These are phyloP conservation scores for Neopestalotiopsis rosae DNA, from an alignment of 2,329 filamentous ascomycete species.

Conservation along the genomic window DNA sequence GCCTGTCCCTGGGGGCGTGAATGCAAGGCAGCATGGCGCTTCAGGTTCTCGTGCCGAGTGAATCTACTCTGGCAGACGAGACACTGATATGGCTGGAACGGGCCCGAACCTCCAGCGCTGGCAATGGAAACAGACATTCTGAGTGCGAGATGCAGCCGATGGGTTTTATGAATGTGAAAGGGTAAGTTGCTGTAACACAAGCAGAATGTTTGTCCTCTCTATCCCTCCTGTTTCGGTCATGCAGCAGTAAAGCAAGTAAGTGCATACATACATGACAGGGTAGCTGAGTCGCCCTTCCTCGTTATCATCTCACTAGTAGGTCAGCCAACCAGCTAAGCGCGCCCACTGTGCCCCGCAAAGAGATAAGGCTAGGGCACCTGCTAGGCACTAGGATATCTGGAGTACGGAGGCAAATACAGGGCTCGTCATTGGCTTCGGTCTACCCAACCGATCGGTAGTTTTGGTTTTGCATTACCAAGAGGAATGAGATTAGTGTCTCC, in stretches of 20 bases:
- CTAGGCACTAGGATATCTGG: background rate
- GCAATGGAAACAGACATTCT: constrained; percentile 4
- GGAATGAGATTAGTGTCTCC: background rate
- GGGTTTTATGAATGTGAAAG: background rate
- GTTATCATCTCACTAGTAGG: constrained; percentile 1
- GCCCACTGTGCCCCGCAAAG: background rate
- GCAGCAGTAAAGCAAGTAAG: background rate
- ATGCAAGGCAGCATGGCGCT: constrained; percentile 14
- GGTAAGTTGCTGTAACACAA: background rate
- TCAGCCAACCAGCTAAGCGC: background rate
- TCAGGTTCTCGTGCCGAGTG: constrained; percentile 15
- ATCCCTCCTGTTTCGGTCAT: background rate
- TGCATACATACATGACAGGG: background rate
- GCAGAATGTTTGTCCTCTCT: no score
- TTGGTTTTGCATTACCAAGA: background rate
- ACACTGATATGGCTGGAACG: constrained; percentile 10
- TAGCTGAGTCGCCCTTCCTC: background rate
- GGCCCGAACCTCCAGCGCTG: background rate
- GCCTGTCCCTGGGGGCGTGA: background rate
- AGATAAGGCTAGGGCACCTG: background rate
- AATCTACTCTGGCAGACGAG: constrained; percentile 14
- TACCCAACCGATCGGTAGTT: constrained; percentile 1
- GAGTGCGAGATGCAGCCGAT: background rate
- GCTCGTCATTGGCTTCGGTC: constrained; percentile 2
- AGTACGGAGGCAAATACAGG: background rate